phyloP scores from a whole-genome alignment of 2,329 filamentous ascomycete genomes.

The Cercospora berteroae region DNA sequence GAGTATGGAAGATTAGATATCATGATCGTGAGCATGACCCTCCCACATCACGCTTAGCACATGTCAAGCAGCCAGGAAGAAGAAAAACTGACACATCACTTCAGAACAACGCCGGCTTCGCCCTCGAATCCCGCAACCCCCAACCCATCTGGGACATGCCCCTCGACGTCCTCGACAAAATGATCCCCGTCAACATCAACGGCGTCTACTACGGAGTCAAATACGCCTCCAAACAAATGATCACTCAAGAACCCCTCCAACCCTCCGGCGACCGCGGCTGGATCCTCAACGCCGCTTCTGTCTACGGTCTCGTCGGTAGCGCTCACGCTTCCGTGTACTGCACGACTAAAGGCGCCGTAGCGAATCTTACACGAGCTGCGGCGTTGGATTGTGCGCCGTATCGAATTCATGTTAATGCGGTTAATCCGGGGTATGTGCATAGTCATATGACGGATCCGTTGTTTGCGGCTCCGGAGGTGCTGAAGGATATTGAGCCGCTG shows the following conservation, averaged over 20 bases:
- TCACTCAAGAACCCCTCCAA: slow-evolving; percentile 44
- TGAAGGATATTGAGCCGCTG: slow-evolving; percentile 7
- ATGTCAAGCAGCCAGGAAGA: background rate
- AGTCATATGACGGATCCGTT: slow-evolving; percentile 26
- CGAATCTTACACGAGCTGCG: slow-evolving; percentile 24
- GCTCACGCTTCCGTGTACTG: slow-evolving; percentile 17
- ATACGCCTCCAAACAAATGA: slow-evolving; percentile 50
- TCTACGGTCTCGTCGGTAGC: slow-evolving; percentile 44
- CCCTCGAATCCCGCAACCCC: slow-evolving; percentile 32
- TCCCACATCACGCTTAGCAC: background rate
- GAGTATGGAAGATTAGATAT: slow-evolving; percentile 39
- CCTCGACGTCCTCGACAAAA: slow-evolving; percentile 48
- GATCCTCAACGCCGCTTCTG: slow-evolving; percentile 51
- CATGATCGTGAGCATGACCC: slow-evolving; percentile 25
- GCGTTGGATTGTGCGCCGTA: slow-evolving; percentile 25
- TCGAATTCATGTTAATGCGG: slow-evolving; percentile 23
- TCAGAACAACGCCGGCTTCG: slow-evolving; percentile 42
- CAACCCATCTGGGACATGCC: slow-evolving; percentile 48
- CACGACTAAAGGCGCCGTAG: slow-evolving; percentile 26
- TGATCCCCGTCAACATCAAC: slow-evolving; percentile 38
- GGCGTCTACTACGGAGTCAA: slow-evolving; percentile 48
- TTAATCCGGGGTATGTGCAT: slow-evolving; percentile 20
- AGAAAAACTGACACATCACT: slow-evolving; percentile 7
- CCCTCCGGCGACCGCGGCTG: slow-evolving; percentile 46
- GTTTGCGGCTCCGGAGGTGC: slow-evolving; percentile 4